Percentiles rank a stretch among this genome's conserved stretches.
phyloP scores from a whole-genome alignment of 73 alveolate genomes.

The Stentor coeruleus region DNA sequence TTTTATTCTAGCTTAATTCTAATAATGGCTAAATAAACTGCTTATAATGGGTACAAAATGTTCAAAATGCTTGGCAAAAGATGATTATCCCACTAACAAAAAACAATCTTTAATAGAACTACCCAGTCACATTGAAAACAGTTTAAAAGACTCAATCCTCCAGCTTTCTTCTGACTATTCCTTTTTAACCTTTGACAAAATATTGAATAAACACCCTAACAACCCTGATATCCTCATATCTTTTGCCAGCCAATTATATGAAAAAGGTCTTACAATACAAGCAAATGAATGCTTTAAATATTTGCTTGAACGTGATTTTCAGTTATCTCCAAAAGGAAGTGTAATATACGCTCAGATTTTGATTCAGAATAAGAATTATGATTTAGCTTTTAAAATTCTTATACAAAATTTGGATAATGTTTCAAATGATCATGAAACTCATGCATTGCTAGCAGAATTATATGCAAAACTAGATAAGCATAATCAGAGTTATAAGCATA shows the following conservation, averaged over 20 bases:
- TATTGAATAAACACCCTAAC: not conserved
- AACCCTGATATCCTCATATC: not conserved
- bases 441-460: slow-evolving; percentile 1
- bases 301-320: not conserved
- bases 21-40: too few relatives aligned
- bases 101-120: not conserved
- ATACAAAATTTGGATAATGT: not conserved
- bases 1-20: too few relatives aligned
- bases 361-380: slow-evolving; percentile 8
- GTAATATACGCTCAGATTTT: not conserved
- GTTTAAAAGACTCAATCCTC: not conserved
- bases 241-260: not conserved
- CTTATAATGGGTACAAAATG: not conserved
- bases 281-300: not conserved
- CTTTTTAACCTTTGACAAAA: not conserved
- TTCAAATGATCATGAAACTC: not conserved
- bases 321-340: not conserved
- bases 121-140: not conserved
- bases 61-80: not conserved
- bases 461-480: not conserved
- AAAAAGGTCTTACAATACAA: too few relatives aligned
- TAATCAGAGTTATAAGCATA: not conserved
- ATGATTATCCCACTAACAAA: too few relatives aligned
- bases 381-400: not conserved
- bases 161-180: not conserved